These are phyloP conservation scores for Nakazawaea wyomingensis DNA, from an alignment of 805 yeast species.

Conservation along the genomic window DNA sequence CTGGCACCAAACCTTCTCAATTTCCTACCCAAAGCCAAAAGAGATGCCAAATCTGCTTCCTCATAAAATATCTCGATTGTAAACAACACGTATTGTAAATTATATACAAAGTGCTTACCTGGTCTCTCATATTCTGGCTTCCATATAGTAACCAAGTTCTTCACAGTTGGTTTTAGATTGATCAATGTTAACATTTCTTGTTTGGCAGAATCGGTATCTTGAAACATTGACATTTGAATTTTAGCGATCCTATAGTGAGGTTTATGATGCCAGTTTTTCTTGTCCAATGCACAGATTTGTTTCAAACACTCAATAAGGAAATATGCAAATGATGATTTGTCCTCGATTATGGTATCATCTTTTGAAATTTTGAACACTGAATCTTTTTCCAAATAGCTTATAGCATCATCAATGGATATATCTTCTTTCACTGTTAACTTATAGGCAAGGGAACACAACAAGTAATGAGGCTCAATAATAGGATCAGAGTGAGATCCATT, in stretches of 20 bases:
- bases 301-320: constrained; percentile 41
- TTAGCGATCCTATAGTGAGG: constrained; percentile 70
- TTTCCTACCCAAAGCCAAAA: constrained; percentile 61
- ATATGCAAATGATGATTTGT: constrained; percentile 27
- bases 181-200: constrained; percentile 61
- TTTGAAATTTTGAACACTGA: constrained; percentile 19
- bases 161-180: constrained; percentile 59
- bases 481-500: constrained; percentile 43
- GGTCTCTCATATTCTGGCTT: constrained; percentile 88
- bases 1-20: constrained; percentile 75
- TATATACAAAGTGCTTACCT: constrained; percentile 85
- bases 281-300: constrained; percentile 53
- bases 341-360: constrained; percentile 14
- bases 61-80: constrained; percentile 50
- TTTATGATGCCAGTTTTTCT: constrained; percentile 88
- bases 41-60: constrained; percentile 50
- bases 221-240: constrained; percentile 49
- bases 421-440: constrained; percentile 43
- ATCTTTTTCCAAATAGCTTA: constrained; percentile 35
- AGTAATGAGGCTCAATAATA: constrained; percentile 75
- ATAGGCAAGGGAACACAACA: constrained; percentile 48
- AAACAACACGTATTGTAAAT: constrained; percentile 61
- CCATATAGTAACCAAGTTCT: constrained; percentile 83
- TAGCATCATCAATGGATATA: constrained; percentile 33
- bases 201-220: constrained; percentile 49